Conservation (phyloP, 2,329 filamentous ascomycete genomes). For the Phaeoacremonium minimum region DNA sequence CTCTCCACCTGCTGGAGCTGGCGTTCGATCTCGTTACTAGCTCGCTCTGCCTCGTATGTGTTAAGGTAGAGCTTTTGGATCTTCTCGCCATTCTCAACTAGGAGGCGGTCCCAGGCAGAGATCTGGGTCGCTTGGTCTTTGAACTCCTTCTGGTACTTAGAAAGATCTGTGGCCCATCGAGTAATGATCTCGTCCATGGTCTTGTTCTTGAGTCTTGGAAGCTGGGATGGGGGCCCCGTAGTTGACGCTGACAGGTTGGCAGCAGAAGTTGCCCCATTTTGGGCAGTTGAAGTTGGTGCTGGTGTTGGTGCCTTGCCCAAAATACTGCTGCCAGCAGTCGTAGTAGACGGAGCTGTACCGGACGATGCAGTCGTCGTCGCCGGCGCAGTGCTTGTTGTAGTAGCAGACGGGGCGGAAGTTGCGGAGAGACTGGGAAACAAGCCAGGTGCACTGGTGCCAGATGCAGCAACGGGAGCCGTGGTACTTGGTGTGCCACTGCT, state of each 20-base stretch:
- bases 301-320: constrained; percentile 6
- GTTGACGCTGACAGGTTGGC: constrained; percentile 66
- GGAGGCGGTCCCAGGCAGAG: constrained; percentile 82
- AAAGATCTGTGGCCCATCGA: constrained; percentile 89
- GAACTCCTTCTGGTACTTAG: constrained; percentile 96
- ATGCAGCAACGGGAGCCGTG: neutral
- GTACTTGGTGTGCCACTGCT: neutral
- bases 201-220: constrained; percentile 93
- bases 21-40: constrained; percentile 88
- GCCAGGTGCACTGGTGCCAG: constrained; percentile 2
- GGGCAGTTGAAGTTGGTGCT: constrained; percentile 5
- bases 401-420: neutral
- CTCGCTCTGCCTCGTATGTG: constrained; percentile 90
- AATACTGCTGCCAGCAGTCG: constrained; percentile 3
- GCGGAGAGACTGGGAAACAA: neutral
- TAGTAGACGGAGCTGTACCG: constrained; percentile 1
- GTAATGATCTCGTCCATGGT: constrained; percentile 99
- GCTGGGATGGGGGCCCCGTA: constrained; percentile 73
- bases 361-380: neutral
- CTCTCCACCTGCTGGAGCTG: constrained; percentile 86
- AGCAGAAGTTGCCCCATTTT: constrained; percentile 18
- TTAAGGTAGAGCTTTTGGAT: constrained; percentile 89
- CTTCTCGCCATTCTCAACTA: constrained; percentile 92
- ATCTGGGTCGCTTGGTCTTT: constrained; percentile 85
- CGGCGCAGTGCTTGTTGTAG: too few species aligned